Conservation (phyloP, 768 basidiomycete species). For the Aureoboletus auriporus region DNA sequence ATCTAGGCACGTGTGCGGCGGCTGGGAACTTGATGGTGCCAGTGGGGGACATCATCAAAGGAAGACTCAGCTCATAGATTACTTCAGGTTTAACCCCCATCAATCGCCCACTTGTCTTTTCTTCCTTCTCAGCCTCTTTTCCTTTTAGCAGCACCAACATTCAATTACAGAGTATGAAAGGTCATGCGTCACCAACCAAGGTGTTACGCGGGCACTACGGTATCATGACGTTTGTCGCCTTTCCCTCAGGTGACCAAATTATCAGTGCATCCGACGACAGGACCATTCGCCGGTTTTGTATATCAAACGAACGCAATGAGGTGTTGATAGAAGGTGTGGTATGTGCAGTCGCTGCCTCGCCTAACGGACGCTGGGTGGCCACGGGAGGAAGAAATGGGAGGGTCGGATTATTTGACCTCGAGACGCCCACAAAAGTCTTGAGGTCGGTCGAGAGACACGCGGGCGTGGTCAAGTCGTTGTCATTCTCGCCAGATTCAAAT, state of each 20-base stretch:
- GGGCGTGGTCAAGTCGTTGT: slow-evolving; percentile 8
- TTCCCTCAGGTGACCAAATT: slow-evolving; percentile 11
- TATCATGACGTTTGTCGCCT: slow-evolving; percentile 12
- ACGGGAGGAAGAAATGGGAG: slow-evolving; percentile 15
- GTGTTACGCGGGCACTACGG: slow-evolving; percentile 13
- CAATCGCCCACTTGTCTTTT: neutral
- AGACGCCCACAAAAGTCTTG: neutral
- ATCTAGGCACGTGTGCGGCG: too few relatives aligned
- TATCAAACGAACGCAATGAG: neutral
- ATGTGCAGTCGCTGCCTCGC: slow-evolving; percentile 6
- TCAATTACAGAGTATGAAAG: neutral
- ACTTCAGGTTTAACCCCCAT: neutral
- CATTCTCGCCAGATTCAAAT: slow-evolving; percentile 17
- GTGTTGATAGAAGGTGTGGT: slow-evolving; percentile 6
- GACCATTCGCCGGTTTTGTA: slow-evolving; percentile 12
- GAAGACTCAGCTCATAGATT: neutral
- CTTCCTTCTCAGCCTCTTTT: too few relatives aligned
- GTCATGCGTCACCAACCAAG: neutral
- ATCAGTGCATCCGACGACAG: slow-evolving; percentile 19
- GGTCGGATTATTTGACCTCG: slow-evolving; percentile 7
- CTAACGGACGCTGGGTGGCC: slow-evolving; percentile 12
- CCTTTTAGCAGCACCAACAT: neutral
- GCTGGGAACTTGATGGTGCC: too few relatives aligned
- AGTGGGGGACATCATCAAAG: too few relatives aligned
- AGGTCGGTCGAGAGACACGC: slow-evolving; percentile 5